Conservation (phyloP, 2,329 filamentous ascomycete species). For the Coniochaeta hoffmannii region DNA sequence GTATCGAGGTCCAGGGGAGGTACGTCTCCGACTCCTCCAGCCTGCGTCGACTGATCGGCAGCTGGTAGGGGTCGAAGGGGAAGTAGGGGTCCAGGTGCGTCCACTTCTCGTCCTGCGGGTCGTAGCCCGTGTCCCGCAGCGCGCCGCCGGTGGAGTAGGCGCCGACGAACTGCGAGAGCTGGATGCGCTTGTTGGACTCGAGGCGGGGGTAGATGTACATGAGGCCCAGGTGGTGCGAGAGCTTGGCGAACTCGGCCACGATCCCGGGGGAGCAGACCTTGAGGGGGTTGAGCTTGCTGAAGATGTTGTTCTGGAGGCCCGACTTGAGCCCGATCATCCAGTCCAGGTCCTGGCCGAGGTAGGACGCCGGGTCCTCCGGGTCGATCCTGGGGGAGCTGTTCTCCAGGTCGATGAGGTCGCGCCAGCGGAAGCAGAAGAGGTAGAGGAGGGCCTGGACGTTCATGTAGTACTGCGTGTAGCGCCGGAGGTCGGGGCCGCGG, state of each 20-base stretch:
- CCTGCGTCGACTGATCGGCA: conserved; percentile 84
- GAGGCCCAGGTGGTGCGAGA: conserved; percentile 78
- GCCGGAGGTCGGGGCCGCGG: conserved; percentile 75
- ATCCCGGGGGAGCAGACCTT: conserved; percentile 91
- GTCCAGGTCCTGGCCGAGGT: conserved; percentile 62
- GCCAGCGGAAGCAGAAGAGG: conserved; percentile 97
- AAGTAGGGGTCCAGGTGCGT: conserved; percentile 92
- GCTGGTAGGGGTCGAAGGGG: conserved; percentile 92
- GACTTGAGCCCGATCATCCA: conserved; percentile 74
- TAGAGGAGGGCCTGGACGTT: conserved; percentile 86
- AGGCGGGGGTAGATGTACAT: conserved; percentile 84
- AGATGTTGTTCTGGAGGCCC: conserved; percentile 68
- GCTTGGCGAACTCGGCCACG: conserved; percentile 82
- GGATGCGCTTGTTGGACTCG: conserved; percentile 85
- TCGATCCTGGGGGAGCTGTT: conserved; percentile 45
- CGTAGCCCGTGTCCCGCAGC: conserved; percentile 43
- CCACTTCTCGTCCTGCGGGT: conserved; percentile 62
- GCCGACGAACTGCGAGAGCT: conserved; percentile 60
- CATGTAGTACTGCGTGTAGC: conserved; percentile 80
- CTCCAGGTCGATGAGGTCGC: conserved; percentile 66
- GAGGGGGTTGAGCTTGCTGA: conserved; percentile 85
- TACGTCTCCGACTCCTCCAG: conserved; percentile 67
- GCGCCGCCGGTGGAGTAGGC: conserved; percentile 48
- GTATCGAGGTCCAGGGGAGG: conserved; percentile 69
- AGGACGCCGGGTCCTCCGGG: conserved; percentile 53